Evolutionary conservation across 2,329 filamentous ascomycete genomes (phyloP).

Genomic region (Calcarisporium arbuscula): DNA sequence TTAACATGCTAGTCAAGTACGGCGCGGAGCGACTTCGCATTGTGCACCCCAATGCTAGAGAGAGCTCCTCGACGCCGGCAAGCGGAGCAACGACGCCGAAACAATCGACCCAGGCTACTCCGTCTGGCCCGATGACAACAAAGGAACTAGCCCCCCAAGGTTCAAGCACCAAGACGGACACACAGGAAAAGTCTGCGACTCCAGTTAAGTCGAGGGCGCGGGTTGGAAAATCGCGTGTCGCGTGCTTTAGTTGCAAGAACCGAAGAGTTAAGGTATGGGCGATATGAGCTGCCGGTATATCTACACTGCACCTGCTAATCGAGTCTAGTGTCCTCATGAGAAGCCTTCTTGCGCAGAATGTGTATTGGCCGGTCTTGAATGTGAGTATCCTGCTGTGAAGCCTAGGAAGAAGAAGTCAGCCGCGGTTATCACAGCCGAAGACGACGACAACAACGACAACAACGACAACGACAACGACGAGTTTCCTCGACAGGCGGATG

Average conservation of each 20-base stretch:
- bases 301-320: slow-evolving; percentile 11
- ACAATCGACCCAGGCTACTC: slow-evolving; percentile 13
- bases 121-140: slow-evolving; percentile 21
- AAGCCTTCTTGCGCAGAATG: slow-evolving; percentile 35
- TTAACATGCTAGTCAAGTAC: slow-evolving; percentile 50
- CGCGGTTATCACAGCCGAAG: slow-evolving; percentile 11
- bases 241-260: slow-evolving; percentile 29
- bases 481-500: no score
- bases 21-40: slow-evolving; percentile 52
- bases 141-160: slow-evolving; percentile 24
- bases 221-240: slow-evolving; percentile 22
- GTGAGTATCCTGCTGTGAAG: slow-evolving; percentile 32
- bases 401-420: slow-evolving; percentile 17
- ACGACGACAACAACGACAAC: slow-evolving; percentile 12
- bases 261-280: slow-evolving; percentile 31
- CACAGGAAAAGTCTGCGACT: slow-evolving; percentile 2
- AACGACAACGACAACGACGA: slow-evolving; percentile 8
- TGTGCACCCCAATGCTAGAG: slow-evolving; percentile 42
- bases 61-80: slow-evolving; percentile 21
- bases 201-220: slow-evolving; percentile 14
- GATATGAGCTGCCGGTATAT: neutral
- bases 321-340: slow-evolving; percentile 32
- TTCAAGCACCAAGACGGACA: no score
- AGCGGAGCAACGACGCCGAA: slow-evolving; percentile 17
- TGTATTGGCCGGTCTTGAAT: slow-evolving; percentile 20